These are phyloP conservation scores for Malassezia globosa DNA, from an alignment of 1,284 basidiomycete genomes.

Conservation along the genomic window DNA sequence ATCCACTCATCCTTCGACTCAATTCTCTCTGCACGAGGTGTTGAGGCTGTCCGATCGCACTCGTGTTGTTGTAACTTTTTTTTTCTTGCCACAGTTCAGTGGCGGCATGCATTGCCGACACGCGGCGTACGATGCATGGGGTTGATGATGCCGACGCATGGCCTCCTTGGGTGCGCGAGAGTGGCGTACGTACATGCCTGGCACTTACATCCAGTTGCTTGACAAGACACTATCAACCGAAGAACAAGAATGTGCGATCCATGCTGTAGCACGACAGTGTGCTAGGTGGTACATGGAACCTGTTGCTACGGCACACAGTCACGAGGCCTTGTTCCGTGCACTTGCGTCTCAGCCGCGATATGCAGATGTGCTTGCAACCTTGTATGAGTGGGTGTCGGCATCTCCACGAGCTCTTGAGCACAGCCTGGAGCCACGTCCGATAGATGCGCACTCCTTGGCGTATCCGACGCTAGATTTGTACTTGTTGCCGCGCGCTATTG, in stretches of 20 bases:
- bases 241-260: slow-evolving; percentile 5
- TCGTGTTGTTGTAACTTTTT: no score
- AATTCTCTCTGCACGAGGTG: no score
- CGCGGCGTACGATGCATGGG: no score
- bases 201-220: no score
- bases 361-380: background rate
- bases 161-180: slow-evolving; percentile 8
- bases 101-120: background rate
- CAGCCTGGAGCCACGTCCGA: background rate
- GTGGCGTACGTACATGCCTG: background rate
- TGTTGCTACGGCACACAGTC: background rate
- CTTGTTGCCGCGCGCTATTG: slow-evolving; percentile 9
- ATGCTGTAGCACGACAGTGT: slow-evolving; percentile 3
- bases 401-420: slow-evolving; percentile 1
- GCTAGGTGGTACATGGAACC: slow-evolving; percentile 9
- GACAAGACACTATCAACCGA: background rate
- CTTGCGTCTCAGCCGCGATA: background rate
- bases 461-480: slow-evolving; percentile 14
- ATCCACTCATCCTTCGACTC: no score
- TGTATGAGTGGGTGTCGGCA: slow-evolving; percentile 3
- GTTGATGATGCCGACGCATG: background rate
- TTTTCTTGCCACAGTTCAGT: background rate
- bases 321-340: background rate
- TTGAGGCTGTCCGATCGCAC: no score
- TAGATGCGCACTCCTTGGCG: background rate